Evolutionary conservation across 1,139 yeast genomes (phyloP).

Genomic region (Tardiomyces blankii): DNA sequence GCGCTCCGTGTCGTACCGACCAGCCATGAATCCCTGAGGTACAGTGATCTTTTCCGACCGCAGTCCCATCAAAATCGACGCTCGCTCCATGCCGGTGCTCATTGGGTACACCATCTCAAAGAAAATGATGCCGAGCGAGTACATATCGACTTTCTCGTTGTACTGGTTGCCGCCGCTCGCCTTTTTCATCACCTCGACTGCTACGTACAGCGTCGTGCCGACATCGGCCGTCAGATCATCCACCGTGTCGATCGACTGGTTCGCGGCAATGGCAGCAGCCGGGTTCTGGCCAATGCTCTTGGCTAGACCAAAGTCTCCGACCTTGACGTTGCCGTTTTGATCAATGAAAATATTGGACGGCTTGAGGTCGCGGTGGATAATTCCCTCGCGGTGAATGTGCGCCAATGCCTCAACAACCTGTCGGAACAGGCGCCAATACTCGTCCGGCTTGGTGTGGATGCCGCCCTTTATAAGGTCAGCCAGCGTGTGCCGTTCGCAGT

Average conservation of each 20-base stretch:
- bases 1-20: slow-evolving; percentile 45
- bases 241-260: slow-evolving; percentile 14
- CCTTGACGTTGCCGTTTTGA: slow-evolving; percentile 74
- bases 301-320: slow-evolving; percentile 96
- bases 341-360: slow-evolving; percentile 96
- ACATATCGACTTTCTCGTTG: slow-evolving; percentile 91
- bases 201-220: slow-evolving; percentile 89
- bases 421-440: slow-evolving; percentile 81
- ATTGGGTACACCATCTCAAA: slow-evolving; percentile 87
- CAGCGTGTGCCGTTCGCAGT: slow-evolving; percentile 88
- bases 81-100: slow-evolving; percentile 88
- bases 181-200: slow-evolving; percentile 58
- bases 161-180: slow-evolving; percentile 44
- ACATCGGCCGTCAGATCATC: slow-evolving; percentile 85
- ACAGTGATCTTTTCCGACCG: slow-evolving; percentile 49
- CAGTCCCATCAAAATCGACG: slow-evolving; percentile 50
- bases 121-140: slow-evolving; percentile 85
- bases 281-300: slow-evolving; percentile 46
- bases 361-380: slow-evolving; percentile 89
- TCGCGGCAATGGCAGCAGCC: slow-evolving; percentile 7
- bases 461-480: slow-evolving; percentile 75
- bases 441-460: slow-evolving; percentile 58
- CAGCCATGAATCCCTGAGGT: slow-evolving; percentile 50
- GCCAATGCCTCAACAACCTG: slow-evolving; percentile 85
- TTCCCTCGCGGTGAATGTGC: slow-evolving; percentile 88